Evolutionary conservation across 441 rosid genomes (phyloP), one percentile per base, ranked within the genome.

Genomic region (Hura crepitans): DNA sequence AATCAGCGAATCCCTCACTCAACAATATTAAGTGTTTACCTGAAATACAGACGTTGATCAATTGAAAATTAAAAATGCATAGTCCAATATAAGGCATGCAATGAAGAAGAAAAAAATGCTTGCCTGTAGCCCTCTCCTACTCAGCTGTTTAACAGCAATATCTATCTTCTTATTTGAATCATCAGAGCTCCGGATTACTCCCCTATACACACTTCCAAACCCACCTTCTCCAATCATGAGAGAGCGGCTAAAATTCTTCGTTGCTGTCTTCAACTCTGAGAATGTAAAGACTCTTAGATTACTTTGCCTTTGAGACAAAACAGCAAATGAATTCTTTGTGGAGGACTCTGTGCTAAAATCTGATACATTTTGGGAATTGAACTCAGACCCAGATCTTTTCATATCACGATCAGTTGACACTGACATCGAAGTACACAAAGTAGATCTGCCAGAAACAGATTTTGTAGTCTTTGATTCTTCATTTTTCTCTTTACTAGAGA

Each of bases 161-260:
- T 89, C 96, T n/a, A 84, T 74, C 81, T 85, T 50, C 42, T 78
- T 82, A 75, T 83, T 33, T 73, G 81, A 0, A 80, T 69, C 11
- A 47, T 69, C 81, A 77, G 79, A 22, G 86, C 85, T 64, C 80
- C 90, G 69, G 82, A 87, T 91, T 84, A 95, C 58, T 42, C 99
- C 99, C 75, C 85, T 86, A 61, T 79, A 92, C 63, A 95, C 99
- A 77, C 83, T 84, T 9, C 99, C 99, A 59, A 95, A 95, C 14
- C 99, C 97, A 46, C 97, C 97, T 56, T 95, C 99, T 42, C 99
- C 97, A 46, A 95, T 85, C 78, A 95, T 84, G 13, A 84, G 81
- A 68, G 87, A 90, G 39, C 88, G 75, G 74, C 76, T 89, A 81
- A 95, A 95, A 63, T 77, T 84, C 81, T 80, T 90, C 0, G 99